Evolutionary conservation across 169 alveolate species (phyloP).

Genomic region (Ichthyophthirius multifiliis): DNA sequence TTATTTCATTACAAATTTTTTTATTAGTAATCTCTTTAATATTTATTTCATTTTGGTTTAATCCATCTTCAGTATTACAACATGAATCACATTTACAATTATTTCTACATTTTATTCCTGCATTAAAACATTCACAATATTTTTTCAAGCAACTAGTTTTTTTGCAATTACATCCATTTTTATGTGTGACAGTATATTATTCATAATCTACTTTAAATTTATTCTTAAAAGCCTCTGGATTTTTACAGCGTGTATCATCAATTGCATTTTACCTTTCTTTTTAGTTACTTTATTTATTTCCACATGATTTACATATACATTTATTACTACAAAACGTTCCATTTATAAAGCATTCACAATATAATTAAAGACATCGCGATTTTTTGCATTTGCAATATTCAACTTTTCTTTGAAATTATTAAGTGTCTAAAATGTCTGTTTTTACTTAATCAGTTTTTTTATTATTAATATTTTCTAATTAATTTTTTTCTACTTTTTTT

Average conservation of each 20-base stretch:
- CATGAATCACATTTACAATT: constrained; percentile 64
- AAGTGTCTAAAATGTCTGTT: no score
- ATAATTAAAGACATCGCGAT: constrained; percentile 82
- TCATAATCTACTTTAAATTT: constrained; percentile 20
- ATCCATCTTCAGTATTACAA: background rate
- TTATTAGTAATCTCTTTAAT: no score
- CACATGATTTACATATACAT: constrained; percentile 82
- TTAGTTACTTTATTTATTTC: constrained; percentile 68
- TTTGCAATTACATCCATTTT: constrained; percentile 68
- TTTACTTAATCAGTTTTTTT: no score
- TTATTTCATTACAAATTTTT: no score
- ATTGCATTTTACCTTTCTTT: constrained; percentile 58
- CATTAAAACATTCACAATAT: constrained; percentile 72
- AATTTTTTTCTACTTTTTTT: no score
- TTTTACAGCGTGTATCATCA: constrained; percentile 60
- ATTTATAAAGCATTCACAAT: constrained; percentile 86
- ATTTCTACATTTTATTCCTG: constrained; percentile 49
- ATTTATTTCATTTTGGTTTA: no score
- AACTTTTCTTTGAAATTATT: no score
- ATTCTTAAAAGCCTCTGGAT: constrained; percentile 77
- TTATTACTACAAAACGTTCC: constrained; percentile 71
- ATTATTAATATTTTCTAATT: no score
- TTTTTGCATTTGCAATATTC: constrained; percentile 79
- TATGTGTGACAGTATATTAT: background rate
- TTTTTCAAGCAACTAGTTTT: constrained; percentile 65